Base-by-base conservation (phyloP, 2,329 filamentous ascomycete genomes). In the Phialemonium atrogriseum region DNA sequence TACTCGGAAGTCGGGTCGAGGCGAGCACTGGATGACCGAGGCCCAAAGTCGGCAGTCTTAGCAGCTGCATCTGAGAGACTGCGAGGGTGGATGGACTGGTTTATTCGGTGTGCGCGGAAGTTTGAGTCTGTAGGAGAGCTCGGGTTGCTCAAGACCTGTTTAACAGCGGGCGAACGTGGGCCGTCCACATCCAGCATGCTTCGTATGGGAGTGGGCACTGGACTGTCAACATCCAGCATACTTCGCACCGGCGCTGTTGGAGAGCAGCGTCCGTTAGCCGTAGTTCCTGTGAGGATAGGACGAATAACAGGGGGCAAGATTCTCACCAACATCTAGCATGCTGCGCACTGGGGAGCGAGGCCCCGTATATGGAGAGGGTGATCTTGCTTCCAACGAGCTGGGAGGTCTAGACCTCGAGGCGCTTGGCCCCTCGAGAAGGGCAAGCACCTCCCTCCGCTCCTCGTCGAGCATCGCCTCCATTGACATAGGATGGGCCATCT, bases 391-490 rank as follows among this genome's bases (percentile, higher is more conserved):
- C 40, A 48, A 39, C 35, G 57, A 48, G 21, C 54, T 52, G 24
- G 27, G 53, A 43, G 43, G 46, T 47, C 38, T 49, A 40, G 33
- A 51, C 41, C 23, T 45, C 48, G 51, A 32, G 46, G 47, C 40
- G 44, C 46, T 24, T 33, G 38, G 30, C 26, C 68, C 69, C 52
- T 82, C 77, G 24, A 86, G 64, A 39, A 85, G 62, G 28, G 76
- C 77, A 43, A 86, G 64, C 23, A 87, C 77, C 58, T 85, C 81
- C 40, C 69, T 67, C 39, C 81, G 73, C 64, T 89, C 84, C 62
- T 86, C 79, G 51, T 87, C 83, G 41, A 87, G 66, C 43, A 79
- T 74, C 29, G 80, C 73, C 59, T 86, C 83, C 49, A 88, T 73
- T 49, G 81, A 86, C 79, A 85, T 85, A 13, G 64, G 61, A 30